Conservation (phyloP, 768 basidiomycete genomes). For the Lactarius indigo region DNA sequence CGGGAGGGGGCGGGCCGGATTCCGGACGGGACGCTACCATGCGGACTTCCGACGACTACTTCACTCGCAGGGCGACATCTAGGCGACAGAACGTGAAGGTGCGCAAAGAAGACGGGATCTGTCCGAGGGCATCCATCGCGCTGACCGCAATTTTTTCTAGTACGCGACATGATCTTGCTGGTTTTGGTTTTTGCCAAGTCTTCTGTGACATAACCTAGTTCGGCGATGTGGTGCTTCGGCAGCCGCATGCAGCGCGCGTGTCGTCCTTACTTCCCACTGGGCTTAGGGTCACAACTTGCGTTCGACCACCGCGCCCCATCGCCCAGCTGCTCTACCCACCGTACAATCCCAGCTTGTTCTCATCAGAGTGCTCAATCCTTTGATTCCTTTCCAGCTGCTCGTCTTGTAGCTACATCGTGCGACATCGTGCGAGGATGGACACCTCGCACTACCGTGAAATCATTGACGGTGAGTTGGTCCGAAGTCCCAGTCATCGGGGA, state of each 20-base stretch:
- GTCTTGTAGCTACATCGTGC: neutral
- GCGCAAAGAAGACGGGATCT: neutral
- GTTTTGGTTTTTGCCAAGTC: no score
- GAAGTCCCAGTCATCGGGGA: neutral
- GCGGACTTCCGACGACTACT: neutral
- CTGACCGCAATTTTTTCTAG: neutral
- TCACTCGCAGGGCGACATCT: neutral
- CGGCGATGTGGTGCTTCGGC: no score
- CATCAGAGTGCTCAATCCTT: neutral
- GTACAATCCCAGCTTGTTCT: neutral
- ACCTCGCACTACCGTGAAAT: no score
- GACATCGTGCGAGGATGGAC: slow-evolving; percentile 17
- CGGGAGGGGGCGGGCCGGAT: no score
- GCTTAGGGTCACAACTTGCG: neutral
- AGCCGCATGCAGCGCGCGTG: no score
- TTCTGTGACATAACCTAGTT: no score
- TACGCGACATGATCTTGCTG: no score
- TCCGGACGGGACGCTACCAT: no score
- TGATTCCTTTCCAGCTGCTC: neutral
- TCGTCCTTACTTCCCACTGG: no score
- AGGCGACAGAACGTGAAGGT: neutral
- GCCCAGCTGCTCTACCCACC: neutral
- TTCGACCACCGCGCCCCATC: no score
- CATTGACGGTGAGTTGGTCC: no score
- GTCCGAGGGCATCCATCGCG: neutral